A percentile compares a stretch with the other conserved stretches of the same genome.
Evolutionary conservation across 2,329 filamentous ascomycete species (phyloP).

Genomic region (Aspergillaceae sp.): DNA sequence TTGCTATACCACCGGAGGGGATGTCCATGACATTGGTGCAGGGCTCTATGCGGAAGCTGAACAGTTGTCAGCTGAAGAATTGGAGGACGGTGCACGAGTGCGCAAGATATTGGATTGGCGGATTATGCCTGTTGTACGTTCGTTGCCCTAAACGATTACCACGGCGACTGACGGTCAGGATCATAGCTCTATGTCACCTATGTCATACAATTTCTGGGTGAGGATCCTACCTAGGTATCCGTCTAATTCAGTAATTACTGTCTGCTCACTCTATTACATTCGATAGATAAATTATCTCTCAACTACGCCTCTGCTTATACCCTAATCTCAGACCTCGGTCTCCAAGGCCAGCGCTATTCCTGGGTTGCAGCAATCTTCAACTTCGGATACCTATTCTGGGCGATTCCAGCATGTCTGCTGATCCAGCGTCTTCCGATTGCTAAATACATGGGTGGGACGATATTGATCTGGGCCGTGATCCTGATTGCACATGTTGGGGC

Average conservation of each 20-base stretch:
- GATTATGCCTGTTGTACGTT: slow-evolving; percentile 39
- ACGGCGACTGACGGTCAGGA: slow-evolving; percentile 12
- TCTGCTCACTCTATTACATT: no score
- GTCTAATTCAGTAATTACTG: no score
- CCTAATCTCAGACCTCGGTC: slow-evolving; percentile 33
- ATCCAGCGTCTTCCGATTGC: slow-evolving; percentile 38
- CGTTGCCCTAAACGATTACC: no score
- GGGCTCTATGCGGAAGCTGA: slow-evolving; percentile 39
- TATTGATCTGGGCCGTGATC: slow-evolving; percentile 36
- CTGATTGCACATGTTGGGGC: slow-evolving; percentile 31
- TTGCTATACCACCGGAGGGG: slow-evolving; percentile 11
- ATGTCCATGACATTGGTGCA: slow-evolving; percentile 34
- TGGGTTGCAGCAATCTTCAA: slow-evolving; percentile 40
- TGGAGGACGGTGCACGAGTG: slow-evolving; percentile 37
- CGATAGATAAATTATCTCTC: slow-evolving; percentile 20
- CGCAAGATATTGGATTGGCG: slow-evolving; percentile 39
- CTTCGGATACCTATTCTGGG: slow-evolving; percentile 37
- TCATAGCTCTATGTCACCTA: slow-evolving; percentile 30
- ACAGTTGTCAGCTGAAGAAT: slow-evolving; percentile 36
- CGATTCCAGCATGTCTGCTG: slow-evolving; percentile 34
- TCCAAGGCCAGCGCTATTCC: slow-evolving; percentile 36
- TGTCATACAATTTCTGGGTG: slow-evolving; percentile 40
- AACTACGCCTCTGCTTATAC: slow-evolving; percentile 36
- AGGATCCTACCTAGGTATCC: neutral
- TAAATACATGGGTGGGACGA: slow-evolving; percentile 34